Conservation (phyloP, 139 green algal species). For the Chlorella sp. region DNA sequence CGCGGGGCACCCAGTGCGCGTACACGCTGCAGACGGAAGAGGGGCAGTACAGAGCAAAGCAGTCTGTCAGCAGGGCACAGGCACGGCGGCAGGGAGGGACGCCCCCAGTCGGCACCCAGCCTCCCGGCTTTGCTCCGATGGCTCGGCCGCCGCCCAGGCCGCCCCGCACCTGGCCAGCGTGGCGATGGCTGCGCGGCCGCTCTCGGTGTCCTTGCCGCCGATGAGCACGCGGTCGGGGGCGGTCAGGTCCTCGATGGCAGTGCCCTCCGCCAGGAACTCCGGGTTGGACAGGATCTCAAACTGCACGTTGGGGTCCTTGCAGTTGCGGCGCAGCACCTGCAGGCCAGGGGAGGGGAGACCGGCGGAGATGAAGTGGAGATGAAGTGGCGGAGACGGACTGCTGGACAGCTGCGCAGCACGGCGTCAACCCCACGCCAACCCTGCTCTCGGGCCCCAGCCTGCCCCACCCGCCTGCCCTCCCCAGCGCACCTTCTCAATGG, state of each 20-base stretch:
- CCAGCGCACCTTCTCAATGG: conserved; percentile 90
- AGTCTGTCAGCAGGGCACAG: not conserved
- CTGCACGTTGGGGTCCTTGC: conserved; percentile 72
- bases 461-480: not conserved
- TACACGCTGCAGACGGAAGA: conserved; percentile 80
- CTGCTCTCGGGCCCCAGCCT: too few species aligned
- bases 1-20: conserved; percentile 94
- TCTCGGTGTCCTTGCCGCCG: conserved; percentile 87
- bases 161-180: conserved; percentile 56
- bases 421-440: not conserved
- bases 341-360: not conserved
- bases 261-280: conserved; percentile 93
- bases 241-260: conserved; percentile 76
- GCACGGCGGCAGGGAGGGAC: not conserved
- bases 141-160: not conserved
- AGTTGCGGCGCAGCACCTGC: conserved; percentile 87
- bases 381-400: not conserved
- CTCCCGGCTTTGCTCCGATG: too few species aligned
- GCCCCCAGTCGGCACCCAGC: not conserved
- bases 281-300: conserved; percentile 98
- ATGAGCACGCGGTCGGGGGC: conserved; percentile 76
- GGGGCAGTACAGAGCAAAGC: not conserved
- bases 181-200: conserved; percentile 77
- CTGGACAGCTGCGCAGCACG: not conserved
- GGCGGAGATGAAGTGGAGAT: too few species aligned